phyloP scores from a whole-genome alignment of 345 rosid genomes.

The Ailanthus altissimus region DNA sequence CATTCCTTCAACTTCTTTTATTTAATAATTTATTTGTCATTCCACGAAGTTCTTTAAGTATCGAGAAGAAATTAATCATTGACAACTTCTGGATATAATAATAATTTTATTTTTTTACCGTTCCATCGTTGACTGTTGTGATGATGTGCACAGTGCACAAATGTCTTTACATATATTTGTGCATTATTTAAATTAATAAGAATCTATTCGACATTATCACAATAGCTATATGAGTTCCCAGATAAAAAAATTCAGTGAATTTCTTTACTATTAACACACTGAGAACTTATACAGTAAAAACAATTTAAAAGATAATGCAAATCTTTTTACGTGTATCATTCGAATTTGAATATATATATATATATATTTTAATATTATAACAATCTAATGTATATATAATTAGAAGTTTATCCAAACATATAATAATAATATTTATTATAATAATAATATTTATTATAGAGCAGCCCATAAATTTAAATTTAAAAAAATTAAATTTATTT shows the following conservation, averaged over 20 bases:
- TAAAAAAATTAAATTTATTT: too few species aligned
- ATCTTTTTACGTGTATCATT: too few species aligned
- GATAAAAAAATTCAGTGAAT: not conserved
- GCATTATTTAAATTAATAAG: not conserved
- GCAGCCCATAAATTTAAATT: too few species aligned
- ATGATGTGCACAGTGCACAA: not conserved
- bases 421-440: too few species aligned
- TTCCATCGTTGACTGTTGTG: not conserved
- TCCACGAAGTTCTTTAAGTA: not conserved
- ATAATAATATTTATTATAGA: too few species aligned
- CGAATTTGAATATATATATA: too few species aligned
- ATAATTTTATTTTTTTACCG: too few species aligned
- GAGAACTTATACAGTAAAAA: not conserved
- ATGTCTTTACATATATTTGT: not conserved
- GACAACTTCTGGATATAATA: not conserved
- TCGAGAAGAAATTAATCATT: not conserved
- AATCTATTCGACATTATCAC: not conserved
- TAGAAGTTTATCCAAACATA: too few species aligned
- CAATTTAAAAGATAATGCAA: not conserved
- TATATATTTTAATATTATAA: too few species aligned
- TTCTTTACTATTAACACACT: too few species aligned
- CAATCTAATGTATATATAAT: too few species aligned
- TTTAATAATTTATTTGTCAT: not conserved
- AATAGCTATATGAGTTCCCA: not conserved
- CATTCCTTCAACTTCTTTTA: not conserved